phyloP scores from a whole-genome alignment of 2,329 filamentous ascomycete species.

The Pyricularia pennisetigena region DNA sequence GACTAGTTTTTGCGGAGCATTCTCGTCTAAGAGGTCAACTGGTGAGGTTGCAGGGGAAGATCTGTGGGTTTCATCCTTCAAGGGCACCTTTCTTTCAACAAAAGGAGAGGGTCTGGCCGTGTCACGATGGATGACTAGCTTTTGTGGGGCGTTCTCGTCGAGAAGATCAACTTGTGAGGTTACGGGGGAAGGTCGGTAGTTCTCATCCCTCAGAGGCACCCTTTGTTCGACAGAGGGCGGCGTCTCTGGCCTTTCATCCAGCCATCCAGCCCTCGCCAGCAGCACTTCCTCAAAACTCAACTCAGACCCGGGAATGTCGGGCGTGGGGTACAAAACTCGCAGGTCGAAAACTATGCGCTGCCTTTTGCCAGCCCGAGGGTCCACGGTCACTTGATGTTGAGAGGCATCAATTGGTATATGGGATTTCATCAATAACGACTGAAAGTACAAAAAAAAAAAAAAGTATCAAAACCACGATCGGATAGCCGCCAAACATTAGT shows the following conservation, averaged over 20 bases:
- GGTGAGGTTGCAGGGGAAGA: background rate
- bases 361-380: slow-evolving; percentile 70
- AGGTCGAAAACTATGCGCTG: slow-evolving; percentile 86
- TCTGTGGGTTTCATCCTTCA: background rate
- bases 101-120: slow-evolving; percentile 14
- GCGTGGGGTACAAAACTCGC: slow-evolving; percentile 73
- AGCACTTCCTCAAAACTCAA: slow-evolving; percentile 88
- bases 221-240: background rate
- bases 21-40: slow-evolving; percentile 13
- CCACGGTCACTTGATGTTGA: slow-evolving; percentile 69
- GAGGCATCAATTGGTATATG: slow-evolving; percentile 60
- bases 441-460: slow-evolving; percentile 27
- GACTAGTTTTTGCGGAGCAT: slow-evolving; percentile 22
- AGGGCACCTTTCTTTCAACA: too few relatives aligned
- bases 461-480: slow-evolving; percentile 35
- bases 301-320: slow-evolving; percentile 61
- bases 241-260: slow-evolving; percentile 25
- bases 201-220: slow-evolving; percentile 15
- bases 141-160: slow-evolving; percentile 16
- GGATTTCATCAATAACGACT: slow-evolving; percentile 43
- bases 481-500: slow-evolving; percentile 63
- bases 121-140: slow-evolving; percentile 34
- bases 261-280: slow-evolving; percentile 64
- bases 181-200: slow-evolving; percentile 1
- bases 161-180: slow-evolving; percentile 7